A percentile compares a stretch with the other conserved stretches of the same genome.
Evolutionary conservation across 2,329 filamentous ascomycete species (phyloP).

Genomic region (Fusarium sp.): DNA sequence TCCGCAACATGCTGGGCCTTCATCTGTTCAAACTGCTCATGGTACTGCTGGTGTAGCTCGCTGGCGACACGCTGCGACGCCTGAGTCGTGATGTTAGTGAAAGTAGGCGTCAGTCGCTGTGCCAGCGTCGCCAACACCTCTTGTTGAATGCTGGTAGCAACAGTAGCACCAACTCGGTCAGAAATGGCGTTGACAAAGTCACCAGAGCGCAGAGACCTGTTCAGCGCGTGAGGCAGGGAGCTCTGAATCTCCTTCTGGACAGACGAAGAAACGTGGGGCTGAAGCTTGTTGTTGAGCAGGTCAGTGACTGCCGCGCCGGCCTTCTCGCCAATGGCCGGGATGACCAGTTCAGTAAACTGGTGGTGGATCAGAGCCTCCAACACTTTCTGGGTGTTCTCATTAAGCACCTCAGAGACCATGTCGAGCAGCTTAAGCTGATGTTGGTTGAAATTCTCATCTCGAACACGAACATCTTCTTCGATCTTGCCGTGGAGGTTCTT

Average conservation of each 20-base stretch:
- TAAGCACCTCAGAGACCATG: slow-evolving; percentile 70
- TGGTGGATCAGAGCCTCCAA: slow-evolving; percentile 80
- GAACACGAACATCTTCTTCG: slow-evolving; percentile 71
- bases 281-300: slow-evolving; percentile 76
- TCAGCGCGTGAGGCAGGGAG: slow-evolving; percentile 73
- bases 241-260: slow-evolving; percentile 81
- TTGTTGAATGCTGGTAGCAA: slow-evolving; percentile 76
- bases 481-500: slow-evolving; percentile 72
- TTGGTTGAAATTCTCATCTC: slow-evolving; percentile 64
- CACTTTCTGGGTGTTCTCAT: slow-evolving; percentile 75
- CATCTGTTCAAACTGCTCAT: slow-evolving; percentile 63
- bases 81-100: slow-evolving; percentile 73
- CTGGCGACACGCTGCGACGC: slow-evolving; percentile 75
- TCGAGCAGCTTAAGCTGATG: slow-evolving; percentile 67
- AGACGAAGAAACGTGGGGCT: slow-evolving; percentile 72
- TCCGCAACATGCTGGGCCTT: slow-evolving; percentile 64
- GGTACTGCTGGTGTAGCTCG: slow-evolving; percentile 74
- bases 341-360: slow-evolving; percentile 79
- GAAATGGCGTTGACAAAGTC: slow-evolving; percentile 77
- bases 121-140: slow-evolving; percentile 73
- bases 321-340: slow-evolving; percentile 78
- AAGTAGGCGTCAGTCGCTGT: slow-evolving; percentile 72
- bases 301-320: slow-evolving; percentile 77
- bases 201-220: slow-evolving; percentile 71
- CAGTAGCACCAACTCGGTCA: slow-evolving; percentile 76